Evolutionary conservation across 768 basidiomycete genomes (phyloP), one percentile per base, ranked within the genome.

Genomic region (Phaffia tasmanica): DNA sequence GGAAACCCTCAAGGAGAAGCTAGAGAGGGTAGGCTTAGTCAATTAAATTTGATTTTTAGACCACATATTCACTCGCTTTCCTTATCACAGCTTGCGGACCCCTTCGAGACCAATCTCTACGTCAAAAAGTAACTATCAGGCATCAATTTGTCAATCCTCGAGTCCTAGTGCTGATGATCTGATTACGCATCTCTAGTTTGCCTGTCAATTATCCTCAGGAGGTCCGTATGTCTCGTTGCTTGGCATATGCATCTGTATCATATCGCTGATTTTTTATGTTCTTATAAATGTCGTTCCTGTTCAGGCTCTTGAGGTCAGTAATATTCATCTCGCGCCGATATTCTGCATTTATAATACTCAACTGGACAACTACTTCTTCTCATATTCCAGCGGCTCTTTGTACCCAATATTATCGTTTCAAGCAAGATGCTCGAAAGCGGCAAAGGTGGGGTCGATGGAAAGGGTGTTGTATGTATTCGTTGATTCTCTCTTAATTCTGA

Each of bases 1-100:
- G 65, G 65, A 67, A 47, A 67, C 66, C 7, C 61, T 67, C 27
- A 67, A 67, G 61, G 66, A 67, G 66, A 67, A 67, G 23, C 60
- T 67, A 15, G 66, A 67, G 48, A 51, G 66, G 61, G 61, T 62
- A 23, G 25, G 61, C 35, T n/a, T 2, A 18, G 1, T 50, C 42
- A 4, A 42, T 42, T 5, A 42, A 4, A 42, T 5, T 42, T 42
- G 6, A 23, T 49, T 16, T 2, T 18, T 7, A 23, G n/a, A 27
- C 25, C 49, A 21, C 18, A 1, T 5, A 18, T 3, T 51, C 18
- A 32, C 18, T 15, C 9, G 3, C 47, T 50, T 23, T 32, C 7
- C 21, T 29, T 27, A 2, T 49, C 61, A 30, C 47, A 62, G 29
- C 66, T 67, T 56, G 42, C 66, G 15, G 66, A 67, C 32, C 66